phyloP scores from a whole-genome alignment of 2,329 filamentous ascomycete species.

The Aspergillus tubingensis region DNA sequence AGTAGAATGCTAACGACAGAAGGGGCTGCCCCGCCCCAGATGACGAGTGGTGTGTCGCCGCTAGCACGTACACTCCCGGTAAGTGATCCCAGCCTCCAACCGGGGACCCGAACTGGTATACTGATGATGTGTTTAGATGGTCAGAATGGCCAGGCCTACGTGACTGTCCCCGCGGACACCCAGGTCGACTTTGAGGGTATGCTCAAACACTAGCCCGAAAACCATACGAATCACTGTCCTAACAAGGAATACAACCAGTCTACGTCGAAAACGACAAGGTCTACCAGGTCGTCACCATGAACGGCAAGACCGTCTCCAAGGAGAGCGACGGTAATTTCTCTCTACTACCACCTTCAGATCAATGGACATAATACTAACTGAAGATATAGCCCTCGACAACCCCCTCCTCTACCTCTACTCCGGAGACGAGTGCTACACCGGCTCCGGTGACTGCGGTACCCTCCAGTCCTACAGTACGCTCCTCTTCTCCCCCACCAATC shows the following conservation, averaged over 20 bases:
- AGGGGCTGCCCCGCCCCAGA: constrained; percentile 19
- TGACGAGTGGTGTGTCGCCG: constrained; percentile 23
- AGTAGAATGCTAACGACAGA: not conserved
- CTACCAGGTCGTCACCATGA: constrained; percentile 20
- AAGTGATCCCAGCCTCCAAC: not conserved
- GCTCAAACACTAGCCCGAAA: not conserved
- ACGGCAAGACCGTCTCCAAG: constrained; percentile 19
- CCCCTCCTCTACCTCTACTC: constrained; percentile 23
- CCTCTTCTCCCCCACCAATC: too few species aligned
- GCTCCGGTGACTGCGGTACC: constrained; percentile 21
- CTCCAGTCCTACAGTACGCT: constrained; percentile 18
- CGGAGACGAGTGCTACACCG: constrained; percentile 25
- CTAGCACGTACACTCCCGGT: constrained; percentile 23
- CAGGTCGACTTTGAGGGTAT: constrained; percentile 22
- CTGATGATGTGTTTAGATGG: constrained; percentile 8
- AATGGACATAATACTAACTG: not conserved
- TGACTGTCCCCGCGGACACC: constrained; percentile 16
- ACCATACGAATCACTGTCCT: not conserved
- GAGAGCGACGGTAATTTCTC: constrained; percentile 17
- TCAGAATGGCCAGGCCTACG: constrained; percentile 20
- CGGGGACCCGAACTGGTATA: not conserved
- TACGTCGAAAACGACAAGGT: constrained; percentile 18
- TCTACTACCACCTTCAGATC: not conserved
- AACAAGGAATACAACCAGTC: not conserved
- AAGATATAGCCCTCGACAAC: constrained; percentile 15